Evolutionary conservation across 306 rosid species (phyloP).

Genomic region (Rosa persica): DNA sequence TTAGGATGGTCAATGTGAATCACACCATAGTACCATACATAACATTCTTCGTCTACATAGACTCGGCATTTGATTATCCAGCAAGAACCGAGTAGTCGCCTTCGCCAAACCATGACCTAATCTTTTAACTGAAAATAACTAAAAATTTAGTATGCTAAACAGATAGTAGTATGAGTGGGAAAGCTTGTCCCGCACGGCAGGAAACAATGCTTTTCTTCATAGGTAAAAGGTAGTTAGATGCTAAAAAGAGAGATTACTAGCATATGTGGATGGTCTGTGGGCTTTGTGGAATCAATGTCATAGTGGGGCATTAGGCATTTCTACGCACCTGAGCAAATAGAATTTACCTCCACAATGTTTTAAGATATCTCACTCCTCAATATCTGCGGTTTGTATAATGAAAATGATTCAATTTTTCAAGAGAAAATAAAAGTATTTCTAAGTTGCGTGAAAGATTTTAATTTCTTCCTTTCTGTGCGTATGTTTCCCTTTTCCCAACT

Average conservation of each 20-base stretch:
- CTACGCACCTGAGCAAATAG: not conserved
- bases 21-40: not conserved
- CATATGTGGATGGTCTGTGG: not conserved
- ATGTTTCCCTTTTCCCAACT: not conserved
- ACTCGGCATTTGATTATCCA: not conserved
- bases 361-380: too few relatives aligned
- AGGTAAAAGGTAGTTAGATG: not conserved
- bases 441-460: not conserved
- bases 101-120: not conserved
- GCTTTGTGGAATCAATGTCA: not conserved
- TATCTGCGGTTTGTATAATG: too few relatives aligned
- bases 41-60: not conserved
- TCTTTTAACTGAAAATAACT: not conserved
- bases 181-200: slow-evolving; percentile 1
- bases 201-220: not conserved
- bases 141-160: not conserved
- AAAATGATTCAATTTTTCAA: not conserved
- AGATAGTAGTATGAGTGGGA: not conserved
- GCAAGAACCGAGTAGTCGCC: not conserved
- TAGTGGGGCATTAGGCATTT: not conserved
- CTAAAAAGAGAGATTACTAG: not conserved
- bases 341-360: too few relatives aligned
- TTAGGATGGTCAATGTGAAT: not conserved
- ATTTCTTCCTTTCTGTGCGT: not conserved
- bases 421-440: not conserved